Percentiles rank a stretch among this genome's conserved stretches.
Conservation (phyloP, 768 basidiomycete genomes). For the Rhizopogon rudus region DNA sequence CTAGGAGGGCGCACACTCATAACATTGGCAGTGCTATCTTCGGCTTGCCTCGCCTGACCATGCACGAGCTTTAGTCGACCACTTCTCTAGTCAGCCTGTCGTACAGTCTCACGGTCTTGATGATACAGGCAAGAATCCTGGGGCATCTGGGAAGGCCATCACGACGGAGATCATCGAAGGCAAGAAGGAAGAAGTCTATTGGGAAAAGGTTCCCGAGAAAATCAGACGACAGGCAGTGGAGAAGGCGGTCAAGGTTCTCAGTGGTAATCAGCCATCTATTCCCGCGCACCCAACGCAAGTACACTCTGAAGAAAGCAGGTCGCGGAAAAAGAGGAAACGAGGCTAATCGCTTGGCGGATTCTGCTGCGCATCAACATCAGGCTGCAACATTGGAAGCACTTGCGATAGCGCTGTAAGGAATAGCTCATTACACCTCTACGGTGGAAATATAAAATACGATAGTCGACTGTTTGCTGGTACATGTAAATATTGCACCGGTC, state of each 20-base stretch:
- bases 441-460: background rate
- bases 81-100: conserved; percentile 34
- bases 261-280: background rate
- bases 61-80: conserved; percentile 37
- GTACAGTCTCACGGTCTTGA: conserved; percentile 54
- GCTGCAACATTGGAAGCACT: background rate
- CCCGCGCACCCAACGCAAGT: background rate
- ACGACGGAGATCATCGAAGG: conserved; percentile 55
- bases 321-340: conserved; percentile 14
- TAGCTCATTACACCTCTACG: background rate
- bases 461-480: background rate
- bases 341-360: background rate
- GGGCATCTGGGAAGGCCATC: conserved; percentile 26
- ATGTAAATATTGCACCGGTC: background rate
- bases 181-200: conserved; percentile 65
- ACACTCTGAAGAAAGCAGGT: background rate
- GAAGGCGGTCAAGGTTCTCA: conserved; percentile 26
- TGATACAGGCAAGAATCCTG: conserved; percentile 33
- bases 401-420: background rate
- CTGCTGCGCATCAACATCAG: too few relatives aligned
- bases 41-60: conserved; percentile 54
- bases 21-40: conserved; percentile 57
- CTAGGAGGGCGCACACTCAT: background rate
- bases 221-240: conserved; percentile 57
- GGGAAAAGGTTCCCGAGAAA: conserved; percentile 77